phyloP scores from a whole-genome alignment of 306 rosid genomes.

The Ceratonia siliqua region DNA sequence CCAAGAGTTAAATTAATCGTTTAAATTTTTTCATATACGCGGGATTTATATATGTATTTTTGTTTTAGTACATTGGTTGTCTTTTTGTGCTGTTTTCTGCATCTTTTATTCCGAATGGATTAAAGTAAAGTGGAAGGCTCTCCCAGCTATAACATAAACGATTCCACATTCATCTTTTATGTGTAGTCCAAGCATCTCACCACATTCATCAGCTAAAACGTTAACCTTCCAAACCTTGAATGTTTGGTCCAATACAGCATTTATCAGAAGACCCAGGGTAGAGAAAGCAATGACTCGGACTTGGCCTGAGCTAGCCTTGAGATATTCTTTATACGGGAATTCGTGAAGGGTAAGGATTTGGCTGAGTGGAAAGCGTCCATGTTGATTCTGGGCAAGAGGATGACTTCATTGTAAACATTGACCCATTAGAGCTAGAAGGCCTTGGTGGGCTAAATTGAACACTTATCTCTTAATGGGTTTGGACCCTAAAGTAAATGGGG shows the following conservation, averaged over 20 bases:
- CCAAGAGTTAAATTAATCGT: too few species aligned
- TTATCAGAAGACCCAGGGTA: constrained; percentile 68
- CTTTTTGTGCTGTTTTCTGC: too few species aligned
- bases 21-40: too few species aligned
- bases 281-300: constrained; percentile 53
- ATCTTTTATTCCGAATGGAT: too few species aligned
- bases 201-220: constrained; percentile 50
- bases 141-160: too few species aligned
- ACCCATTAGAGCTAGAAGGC: constrained; percentile 28
- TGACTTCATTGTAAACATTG: constrained; percentile 24
- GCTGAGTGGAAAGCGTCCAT: constrained; percentile 68
- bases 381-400: constrained; percentile 66
- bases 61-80: too few species aligned
- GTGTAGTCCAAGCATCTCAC: constrained; percentile 24
- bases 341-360: constrained; percentile 63
- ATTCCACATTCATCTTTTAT: too few species aligned
- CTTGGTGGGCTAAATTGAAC: constrained; percentile 39
- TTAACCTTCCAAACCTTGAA: constrained; percentile 72
- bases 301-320: constrained; percentile 45
- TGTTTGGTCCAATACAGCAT: constrained; percentile 65
- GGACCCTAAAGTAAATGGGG: constrained; percentile 32
- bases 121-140: too few species aligned
- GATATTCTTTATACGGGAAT: constrained; percentile 50
- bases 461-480: constrained; percentile 32
- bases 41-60: too few species aligned